Conservation (phyloP, 495 filamentous ascomycete species). For the Aspergillus cristatus region DNA sequence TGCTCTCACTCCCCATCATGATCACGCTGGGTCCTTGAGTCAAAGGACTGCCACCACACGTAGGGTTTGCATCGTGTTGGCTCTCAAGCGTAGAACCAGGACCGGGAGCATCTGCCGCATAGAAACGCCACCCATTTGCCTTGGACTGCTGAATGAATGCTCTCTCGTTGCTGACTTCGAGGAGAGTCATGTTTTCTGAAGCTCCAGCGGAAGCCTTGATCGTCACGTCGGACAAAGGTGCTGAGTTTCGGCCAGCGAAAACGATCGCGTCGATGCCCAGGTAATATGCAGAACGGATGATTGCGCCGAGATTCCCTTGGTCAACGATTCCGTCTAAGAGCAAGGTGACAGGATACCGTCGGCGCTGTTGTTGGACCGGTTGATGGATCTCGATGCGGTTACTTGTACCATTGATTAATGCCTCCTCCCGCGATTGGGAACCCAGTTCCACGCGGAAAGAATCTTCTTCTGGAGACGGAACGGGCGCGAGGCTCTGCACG, state of each 20-base stretch:
- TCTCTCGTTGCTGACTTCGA: conserved; percentile 53
- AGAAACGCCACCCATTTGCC: conserved; percentile 71
- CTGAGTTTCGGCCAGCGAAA: conserved; percentile 57
- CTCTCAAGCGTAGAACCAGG: conserved; percentile 20
- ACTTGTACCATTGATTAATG: conserved; percentile 54
- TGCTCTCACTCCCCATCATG: conserved; percentile 75
- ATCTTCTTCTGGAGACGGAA: conserved; percentile 26
- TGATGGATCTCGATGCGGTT: conserved; percentile 28
- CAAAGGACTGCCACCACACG: conserved; percentile 40
- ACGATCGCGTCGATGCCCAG: conserved; percentile 71
- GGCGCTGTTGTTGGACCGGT: conserved; percentile 10
- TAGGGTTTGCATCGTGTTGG: too few species aligned
- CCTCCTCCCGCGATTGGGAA: conserved; percentile 66
- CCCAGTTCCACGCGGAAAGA: conserved; percentile 51
- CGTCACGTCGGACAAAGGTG: conserved; percentile 62
- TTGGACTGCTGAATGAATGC: conserved; percentile 61
- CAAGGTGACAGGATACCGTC: conserved; percentile 65
- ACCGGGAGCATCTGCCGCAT: conserved; percentile 59
- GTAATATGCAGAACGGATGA: conserved; percentile 77
- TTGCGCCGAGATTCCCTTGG: conserved; percentile 81
- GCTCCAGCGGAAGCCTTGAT: conserved; percentile 85
- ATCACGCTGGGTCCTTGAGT: conserved; percentile 58
- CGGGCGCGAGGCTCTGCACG: conserved; percentile 45
- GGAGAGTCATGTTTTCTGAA: conserved; percentile 63
- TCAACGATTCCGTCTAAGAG: conserved; percentile 81